Evolutionary conservation across 495 filamentous ascomycete genomes (phyloP).

Genomic region (Aspergillus coremiiformis): DNA sequence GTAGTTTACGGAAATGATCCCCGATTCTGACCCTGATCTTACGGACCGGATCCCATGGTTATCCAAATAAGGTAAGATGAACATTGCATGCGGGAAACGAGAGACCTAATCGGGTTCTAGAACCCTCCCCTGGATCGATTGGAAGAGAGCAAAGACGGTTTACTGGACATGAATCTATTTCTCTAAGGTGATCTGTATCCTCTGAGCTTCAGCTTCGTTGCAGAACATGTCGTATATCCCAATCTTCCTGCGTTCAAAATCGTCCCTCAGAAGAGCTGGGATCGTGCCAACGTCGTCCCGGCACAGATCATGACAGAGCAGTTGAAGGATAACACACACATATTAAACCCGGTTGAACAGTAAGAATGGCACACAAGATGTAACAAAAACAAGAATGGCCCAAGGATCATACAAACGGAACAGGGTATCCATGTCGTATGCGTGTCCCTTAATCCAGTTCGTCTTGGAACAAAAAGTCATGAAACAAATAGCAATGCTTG

Average conservation of each 20-base stretch:
- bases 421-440: conserved; percentile 39
- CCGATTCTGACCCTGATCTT: not conserved
- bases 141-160: no score
- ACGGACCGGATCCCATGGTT: no score
- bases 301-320: not conserved
- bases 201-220: not conserved
- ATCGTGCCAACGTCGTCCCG: not conserved
- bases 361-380: conserved; percentile 4
- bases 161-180: not conserved
- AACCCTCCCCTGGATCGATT: no score
- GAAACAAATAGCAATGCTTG: conserved; percentile 13
- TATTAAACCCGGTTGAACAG: conserved; percentile 1
- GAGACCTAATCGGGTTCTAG: no score
- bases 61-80: no score
- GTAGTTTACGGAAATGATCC: not conserved
- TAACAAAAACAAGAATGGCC: not conserved
- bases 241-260: not conserved
- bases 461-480: conserved; percentile 11
- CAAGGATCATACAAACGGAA: conserved; percentile 12
- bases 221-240: not conserved
- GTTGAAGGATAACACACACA: not conserved
- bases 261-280: not conserved
- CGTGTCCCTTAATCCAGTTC: conserved; percentile 26
- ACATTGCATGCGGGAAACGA: no score
- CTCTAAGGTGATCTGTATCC: not conserved